Conservation (phyloP, 192 early-diverging fungal species). For the Backusella mclennaniae region DNA sequence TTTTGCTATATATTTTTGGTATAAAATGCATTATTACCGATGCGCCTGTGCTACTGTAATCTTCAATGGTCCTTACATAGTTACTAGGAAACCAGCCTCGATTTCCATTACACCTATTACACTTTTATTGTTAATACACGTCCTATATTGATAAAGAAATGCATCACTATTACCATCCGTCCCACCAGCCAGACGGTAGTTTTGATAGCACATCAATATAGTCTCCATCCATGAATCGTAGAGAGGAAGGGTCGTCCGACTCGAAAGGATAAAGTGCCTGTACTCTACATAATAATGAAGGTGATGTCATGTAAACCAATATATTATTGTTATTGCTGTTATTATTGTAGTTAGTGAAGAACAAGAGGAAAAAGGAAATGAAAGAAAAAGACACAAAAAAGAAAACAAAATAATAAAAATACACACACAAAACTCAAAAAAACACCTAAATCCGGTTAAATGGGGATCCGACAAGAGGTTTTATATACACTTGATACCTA, state of each 20-base stretch:
- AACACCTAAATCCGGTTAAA: not conserved
- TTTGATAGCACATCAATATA: constrained; percentile 88
- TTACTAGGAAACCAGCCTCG: constrained; percentile 93
- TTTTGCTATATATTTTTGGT: not conserved
- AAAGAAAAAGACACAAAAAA: not conserved
- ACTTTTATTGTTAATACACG: not conserved
- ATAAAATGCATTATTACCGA: not conserved
- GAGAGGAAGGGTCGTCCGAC: constrained; percentile 71
- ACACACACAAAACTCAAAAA: not conserved
- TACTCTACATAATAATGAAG: constrained; percentile 38
- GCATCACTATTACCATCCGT: constrained; percentile 57
- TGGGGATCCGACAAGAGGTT: not conserved
- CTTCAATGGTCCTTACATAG: constrained; percentile 66
- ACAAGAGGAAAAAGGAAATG: not conserved
- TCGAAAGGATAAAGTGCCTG: constrained; percentile 86
- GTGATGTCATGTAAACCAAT: constrained; percentile 5
- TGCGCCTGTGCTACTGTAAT: constrained; percentile 7
- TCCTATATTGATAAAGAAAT: not conserved
- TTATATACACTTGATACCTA: not conserved
- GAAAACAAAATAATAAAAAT: not conserved
- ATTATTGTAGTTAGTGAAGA: not conserved
- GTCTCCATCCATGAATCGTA: constrained; percentile 83
- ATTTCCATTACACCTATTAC: constrained; percentile 53
- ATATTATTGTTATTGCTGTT: not conserved
- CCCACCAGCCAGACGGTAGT: constrained; percentile 97